Percentiles rank a stretch among this genome's conserved stretches.
Conservation (phyloP, 495 filamentous ascomycete genomes). For the Daldinia concentrica region DNA sequence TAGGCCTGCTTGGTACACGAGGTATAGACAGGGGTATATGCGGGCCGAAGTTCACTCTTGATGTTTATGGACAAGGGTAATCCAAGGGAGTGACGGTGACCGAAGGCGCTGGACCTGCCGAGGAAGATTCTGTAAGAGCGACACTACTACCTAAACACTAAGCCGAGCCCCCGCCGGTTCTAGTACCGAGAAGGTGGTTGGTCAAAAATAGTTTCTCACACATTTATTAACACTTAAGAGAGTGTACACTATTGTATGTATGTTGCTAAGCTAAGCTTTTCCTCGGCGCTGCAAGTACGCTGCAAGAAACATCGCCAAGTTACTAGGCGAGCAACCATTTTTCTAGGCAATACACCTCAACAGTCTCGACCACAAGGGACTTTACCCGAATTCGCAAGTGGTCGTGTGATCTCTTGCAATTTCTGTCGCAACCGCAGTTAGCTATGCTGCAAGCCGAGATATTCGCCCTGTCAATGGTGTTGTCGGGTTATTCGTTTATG, state of each 20-base stretch:
- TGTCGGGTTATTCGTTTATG: not conserved
- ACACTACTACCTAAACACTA: slow-evolving; percentile 3
- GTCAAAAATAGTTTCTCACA: slow-evolving; percentile 16
- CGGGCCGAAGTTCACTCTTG: slow-evolving; percentile 36
- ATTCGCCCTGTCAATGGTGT: not conserved
- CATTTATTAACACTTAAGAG: too few species aligned
- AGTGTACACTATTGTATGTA: not conserved
- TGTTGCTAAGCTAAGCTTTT: slow-evolving; percentile 35
- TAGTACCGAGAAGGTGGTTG: slow-evolving; percentile 19
- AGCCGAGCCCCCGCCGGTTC: slow-evolving; percentile 7
- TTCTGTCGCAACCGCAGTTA: slow-evolving; percentile 30
- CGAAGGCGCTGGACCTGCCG: slow-evolving; percentile 26
- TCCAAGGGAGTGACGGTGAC: slow-evolving; percentile 6
- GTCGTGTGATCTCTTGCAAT: slow-evolving; percentile 46
- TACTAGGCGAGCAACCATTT: slow-evolving; percentile 3
- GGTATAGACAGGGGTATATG: slow-evolving; percentile 2
- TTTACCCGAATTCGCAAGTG: slow-evolving; percentile 46
- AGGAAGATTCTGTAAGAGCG: slow-evolving; percentile 17
- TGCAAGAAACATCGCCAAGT: slow-evolving; percentile 30
- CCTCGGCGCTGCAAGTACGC: slow-evolving; percentile 39
- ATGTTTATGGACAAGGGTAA: slow-evolving; percentile 8
- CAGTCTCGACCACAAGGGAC: slow-evolving; percentile 29
- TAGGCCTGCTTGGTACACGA: slow-evolving; percentile 16
- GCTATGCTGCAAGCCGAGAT: slow-evolving; percentile 15
- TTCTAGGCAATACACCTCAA: slow-evolving; percentile 28